phyloP scores from a whole-genome alignment of 306 rosid genomes.

The Cucurbita moschata region DNA sequence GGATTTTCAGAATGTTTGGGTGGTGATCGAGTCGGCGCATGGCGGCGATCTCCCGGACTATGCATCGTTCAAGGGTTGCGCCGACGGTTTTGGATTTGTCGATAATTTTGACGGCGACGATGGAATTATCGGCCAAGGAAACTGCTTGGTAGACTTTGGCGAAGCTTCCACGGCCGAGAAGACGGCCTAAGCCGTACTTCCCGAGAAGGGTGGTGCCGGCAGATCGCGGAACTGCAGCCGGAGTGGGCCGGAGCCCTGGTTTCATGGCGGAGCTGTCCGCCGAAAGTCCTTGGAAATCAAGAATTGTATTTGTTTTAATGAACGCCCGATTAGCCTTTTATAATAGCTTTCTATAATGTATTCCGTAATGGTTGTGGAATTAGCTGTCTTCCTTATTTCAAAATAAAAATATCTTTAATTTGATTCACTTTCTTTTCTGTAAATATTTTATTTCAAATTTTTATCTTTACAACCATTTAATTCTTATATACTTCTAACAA shows the following conservation, averaged over 20 bases:
- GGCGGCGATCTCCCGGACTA: constrained; percentile 58
- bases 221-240: background rate
- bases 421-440: too few relatives aligned
- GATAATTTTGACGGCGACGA: constrained; percentile 63
- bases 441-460: too few relatives aligned
- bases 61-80: constrained; percentile 39
- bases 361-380: background rate
- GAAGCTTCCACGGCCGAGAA: constrained; percentile 72
- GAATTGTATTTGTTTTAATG: background rate
- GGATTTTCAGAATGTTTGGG: constrained; percentile 50
- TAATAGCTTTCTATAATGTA: background rate
- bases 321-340: background rate
- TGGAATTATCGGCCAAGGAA: constrained; percentile 28
- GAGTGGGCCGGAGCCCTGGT: constrained; percentile 16
- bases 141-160: constrained; percentile 71
- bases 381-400: background rate
- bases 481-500: too few relatives aligned
- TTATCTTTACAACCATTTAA: too few relatives aligned
- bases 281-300: background rate
- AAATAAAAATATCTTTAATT: too few relatives aligned
- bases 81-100: constrained; percentile 46
- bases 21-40: constrained; percentile 68
- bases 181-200: constrained; percentile 30
- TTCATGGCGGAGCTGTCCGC: constrained; percentile 19
- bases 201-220: constrained; percentile 31